Conservation (phyloP, 2,329 filamentous ascomycete species). For the Aspergillus ruber region DNA sequence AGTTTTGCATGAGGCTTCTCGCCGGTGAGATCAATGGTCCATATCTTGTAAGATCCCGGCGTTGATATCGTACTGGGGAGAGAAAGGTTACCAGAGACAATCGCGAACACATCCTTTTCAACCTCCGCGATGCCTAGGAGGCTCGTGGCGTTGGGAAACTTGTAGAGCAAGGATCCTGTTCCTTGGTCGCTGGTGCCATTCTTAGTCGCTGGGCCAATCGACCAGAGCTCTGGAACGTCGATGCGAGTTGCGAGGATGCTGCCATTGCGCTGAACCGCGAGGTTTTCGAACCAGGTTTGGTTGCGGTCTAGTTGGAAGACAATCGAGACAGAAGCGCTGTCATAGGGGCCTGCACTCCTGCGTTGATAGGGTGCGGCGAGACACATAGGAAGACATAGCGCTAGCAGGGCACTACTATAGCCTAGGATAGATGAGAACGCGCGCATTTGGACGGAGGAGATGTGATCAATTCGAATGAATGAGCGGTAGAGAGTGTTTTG, state of each 20-base stretch:
- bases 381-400: too few relatives aligned
- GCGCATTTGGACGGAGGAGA: too few relatives aligned
- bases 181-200: neutral
- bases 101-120: neutral
- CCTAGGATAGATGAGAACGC: too few relatives aligned
- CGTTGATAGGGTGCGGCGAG: too few relatives aligned
- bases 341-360: too few relatives aligned
- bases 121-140: conserved; percentile 2
- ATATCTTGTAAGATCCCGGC: neutral
- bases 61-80: neutral
- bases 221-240: conserved; percentile 7
- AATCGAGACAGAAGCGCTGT: neutral
- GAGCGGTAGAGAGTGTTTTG: too few relatives aligned
- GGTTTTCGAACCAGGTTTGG: conserved; percentile 8
- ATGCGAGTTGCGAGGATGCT: conserved; percentile 4
- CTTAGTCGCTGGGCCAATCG: neutral
- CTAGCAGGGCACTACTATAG: too few relatives aligned
- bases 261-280: conserved; percentile 1
- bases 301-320: conserved; percentile 3
- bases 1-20: neutral
- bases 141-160: conserved; percentile 5
- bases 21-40: conserved; percentile 2
- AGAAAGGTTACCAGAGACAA: neutral
- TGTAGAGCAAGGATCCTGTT: neutral
- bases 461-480: too few relatives aligned